Evolutionary conservation across 2,329 filamentous ascomycete genomes (phyloP), one percentile per base, ranked within the genome.

Genomic region (Colletotrichum liriopes): DNA sequence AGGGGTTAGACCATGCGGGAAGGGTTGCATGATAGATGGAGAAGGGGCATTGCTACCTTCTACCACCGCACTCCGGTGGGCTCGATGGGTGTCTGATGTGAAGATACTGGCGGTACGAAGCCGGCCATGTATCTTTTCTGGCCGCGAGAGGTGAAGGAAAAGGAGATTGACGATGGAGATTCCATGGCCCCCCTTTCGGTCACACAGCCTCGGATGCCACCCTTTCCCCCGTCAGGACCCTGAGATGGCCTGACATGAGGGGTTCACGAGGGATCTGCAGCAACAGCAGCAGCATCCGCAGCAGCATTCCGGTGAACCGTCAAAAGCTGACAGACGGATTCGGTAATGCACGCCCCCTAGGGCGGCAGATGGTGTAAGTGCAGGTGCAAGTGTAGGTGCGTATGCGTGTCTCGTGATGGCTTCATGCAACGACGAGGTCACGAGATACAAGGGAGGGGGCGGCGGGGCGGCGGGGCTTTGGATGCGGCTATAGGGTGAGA

Each of bases 321-420:
- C 20, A n/a, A 32, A 26, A 45, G 32, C 9, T 8, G 11, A 16
- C 11, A 11, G 54, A 11, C 29, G n/a, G 32, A 32, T 55, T 37
- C 35, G 29, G 29, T 20, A 23, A 39, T 23, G 54, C 54, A 56
- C 20, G 9, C 32, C 54, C 54, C n/a, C 20, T 39, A 9, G 32
- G 35, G 12, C 20, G 45, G 37, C 32, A 45, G 35, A 29, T 41
- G 26, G 55, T 26, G n/a, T 39, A 59, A 11, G 1, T 39, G 45
- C 47, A 71, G 23, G 45, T 41, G 62, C 41, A n/a, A 16, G 23
- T 29, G 12, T n/a, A 11, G 32, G 20, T 58, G 60, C 29, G 9
- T 29, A 29, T 55, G 14, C 20, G 35, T 56, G 63, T 67, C 68
- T 68, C 41, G 68, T 68, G 68, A 71, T 71, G 56, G 65, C 65